These are phyloP conservation scores for Hypericum perforatum DNA, from an alignment of 345 rosid species.

Conservation along the genomic window DNA sequence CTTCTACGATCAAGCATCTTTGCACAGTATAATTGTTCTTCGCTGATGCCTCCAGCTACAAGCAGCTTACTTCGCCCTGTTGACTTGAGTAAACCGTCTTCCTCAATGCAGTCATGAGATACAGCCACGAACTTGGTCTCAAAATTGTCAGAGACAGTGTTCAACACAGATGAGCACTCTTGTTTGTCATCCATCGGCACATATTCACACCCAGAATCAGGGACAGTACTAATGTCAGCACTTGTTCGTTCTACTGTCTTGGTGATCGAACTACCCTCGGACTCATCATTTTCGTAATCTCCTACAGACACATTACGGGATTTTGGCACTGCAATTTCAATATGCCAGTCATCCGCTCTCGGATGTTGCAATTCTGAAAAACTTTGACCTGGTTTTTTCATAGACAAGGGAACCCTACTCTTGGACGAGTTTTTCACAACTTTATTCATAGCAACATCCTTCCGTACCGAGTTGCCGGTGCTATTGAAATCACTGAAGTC, in stretches of 20 bases:
- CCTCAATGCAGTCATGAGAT: conserved; percentile 35
- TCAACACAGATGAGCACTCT: conserved; percentile 47
- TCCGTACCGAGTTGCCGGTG: conserved; percentile 39
- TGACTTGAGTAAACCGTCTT: conserved; percentile 28
- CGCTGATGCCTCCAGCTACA: conserved; percentile 36
- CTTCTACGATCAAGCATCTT: conserved; percentile 49
- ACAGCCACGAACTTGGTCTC: conserved; percentile 42
- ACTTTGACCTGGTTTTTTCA: conserved; percentile 32
- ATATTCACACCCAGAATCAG: conserved; percentile 42
- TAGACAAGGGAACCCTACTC: conserved; percentile 48
- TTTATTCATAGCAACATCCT: conserved; percentile 35
- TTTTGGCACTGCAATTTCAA: conserved; percentile 68
- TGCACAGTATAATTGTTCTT: conserved; percentile 35
- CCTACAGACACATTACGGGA: conserved; percentile 26
- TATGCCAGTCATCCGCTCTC: conserved; percentile 61
- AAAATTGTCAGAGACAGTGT: conserved; percentile 30
- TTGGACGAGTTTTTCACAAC: conserved; percentile 34
- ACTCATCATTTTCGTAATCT: conserved; percentile 57
- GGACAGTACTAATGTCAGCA: conserved; percentile 31
- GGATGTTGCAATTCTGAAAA: conserved; percentile 30
- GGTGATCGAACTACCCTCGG: conserved; percentile 66
- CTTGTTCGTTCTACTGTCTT: conserved; percentile 42
- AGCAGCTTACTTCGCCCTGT: conserved; percentile 33
- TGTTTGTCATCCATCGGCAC: conserved; percentile 51
- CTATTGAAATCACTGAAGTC: conserved; percentile 46